Conservation (phyloP, 2,329 filamentous ascomycete species). For the Aspergillus aculeatinus region DNA sequence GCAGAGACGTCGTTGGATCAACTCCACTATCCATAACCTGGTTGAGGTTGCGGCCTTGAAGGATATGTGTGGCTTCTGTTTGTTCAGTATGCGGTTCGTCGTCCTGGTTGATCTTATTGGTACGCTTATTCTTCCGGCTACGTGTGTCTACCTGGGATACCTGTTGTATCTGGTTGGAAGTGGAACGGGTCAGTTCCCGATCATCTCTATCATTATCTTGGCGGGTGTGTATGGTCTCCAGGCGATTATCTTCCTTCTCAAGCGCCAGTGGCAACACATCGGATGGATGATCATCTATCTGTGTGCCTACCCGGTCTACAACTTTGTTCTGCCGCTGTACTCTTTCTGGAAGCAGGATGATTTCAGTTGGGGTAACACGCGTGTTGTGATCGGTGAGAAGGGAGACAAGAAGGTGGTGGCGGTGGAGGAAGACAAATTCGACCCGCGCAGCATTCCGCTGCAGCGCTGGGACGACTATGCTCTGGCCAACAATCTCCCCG, state of each 20-base stretch:
- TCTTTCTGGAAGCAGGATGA: constrained; percentile 99
- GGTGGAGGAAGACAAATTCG: constrained; percentile 77
- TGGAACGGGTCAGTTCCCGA: constrained; percentile 70
- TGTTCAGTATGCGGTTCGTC: constrained; percentile 96
- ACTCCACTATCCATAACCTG: constrained; percentile 96
- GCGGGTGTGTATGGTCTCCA: constrained; percentile 93
- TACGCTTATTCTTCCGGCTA: constrained; percentile 87
- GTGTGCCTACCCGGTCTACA: constrained; percentile 91
- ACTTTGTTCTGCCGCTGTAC: constrained; percentile 85
- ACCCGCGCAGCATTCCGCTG: constrained; percentile 87
- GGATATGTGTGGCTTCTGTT: constrained; percentile 98
- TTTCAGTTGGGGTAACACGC: constrained; percentile 98
- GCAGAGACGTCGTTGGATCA: constrained; percentile 99
- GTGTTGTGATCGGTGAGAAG: constrained; percentile 93
- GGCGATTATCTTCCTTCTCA: constrained; percentile 92
- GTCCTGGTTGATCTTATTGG: constrained; percentile 93
- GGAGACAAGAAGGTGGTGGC: constrained; percentile 88
- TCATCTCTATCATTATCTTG: constrained; percentile 85
- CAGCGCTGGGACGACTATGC: constrained; percentile 99
- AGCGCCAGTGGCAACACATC: constrained; percentile 96
- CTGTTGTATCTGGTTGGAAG: constrained; percentile 77
- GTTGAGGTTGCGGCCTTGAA: constrained; percentile 85
- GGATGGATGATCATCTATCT: constrained; percentile 93
- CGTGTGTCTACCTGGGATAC: constrained; percentile 81
- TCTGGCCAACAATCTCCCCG: constrained; percentile 78